A percentile compares a stretch with the other conserved stretches of the same genome.
Evolutionary conservation across 1,284 basidiomycete genomes (phyloP).

Genomic region (Trichosporon coremiiforme): DNA sequence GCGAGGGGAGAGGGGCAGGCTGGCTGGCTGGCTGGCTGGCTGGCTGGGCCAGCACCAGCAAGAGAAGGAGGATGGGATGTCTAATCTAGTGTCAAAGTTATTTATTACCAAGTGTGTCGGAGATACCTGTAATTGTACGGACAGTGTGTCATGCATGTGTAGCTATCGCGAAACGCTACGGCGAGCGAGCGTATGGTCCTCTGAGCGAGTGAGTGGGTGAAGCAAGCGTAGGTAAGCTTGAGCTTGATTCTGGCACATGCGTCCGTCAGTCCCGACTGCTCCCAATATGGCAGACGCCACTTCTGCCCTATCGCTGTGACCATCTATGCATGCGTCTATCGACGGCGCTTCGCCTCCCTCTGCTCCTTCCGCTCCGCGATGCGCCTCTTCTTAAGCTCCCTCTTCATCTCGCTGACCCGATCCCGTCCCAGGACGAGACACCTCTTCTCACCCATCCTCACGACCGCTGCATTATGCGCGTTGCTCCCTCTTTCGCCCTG

Average conservation of each 20-base stretch:
- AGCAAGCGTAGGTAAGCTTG: too few relatives aligned
- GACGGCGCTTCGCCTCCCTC: conserved; percentile 10
- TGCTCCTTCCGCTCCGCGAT: conserved; percentile 18
- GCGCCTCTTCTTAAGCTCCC: conserved; percentile 7
- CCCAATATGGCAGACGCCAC: too few relatives aligned
- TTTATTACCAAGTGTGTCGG: not conserved
- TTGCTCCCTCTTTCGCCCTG: conserved; percentile 27
- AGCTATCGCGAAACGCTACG: not conserved
- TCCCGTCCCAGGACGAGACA: conserved; percentile 43
- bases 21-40: too few relatives aligned
- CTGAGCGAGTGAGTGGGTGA: too few relatives aligned
- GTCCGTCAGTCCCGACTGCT: too few relatives aligned
- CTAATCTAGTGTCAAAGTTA: not conserved
- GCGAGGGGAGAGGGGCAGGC: too few relatives aligned
- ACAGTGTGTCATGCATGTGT: not conserved
- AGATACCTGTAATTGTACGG: not conserved
- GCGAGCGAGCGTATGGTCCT: too few relatives aligned
- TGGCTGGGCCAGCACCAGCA: not conserved
- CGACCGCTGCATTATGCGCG: conserved; percentile 50
- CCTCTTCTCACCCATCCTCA: conserved; percentile 57
- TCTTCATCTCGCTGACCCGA: conserved; percentile 7
- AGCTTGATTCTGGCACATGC: too few relatives aligned
- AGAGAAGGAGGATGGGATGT: not conserved
- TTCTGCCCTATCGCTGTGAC: too few relatives aligned
- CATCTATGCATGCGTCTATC: not conserved